Conservation (phyloP, 2,329 filamentous ascomycete genomes). For the Magnaporthiopsis rhizophila region DNA sequence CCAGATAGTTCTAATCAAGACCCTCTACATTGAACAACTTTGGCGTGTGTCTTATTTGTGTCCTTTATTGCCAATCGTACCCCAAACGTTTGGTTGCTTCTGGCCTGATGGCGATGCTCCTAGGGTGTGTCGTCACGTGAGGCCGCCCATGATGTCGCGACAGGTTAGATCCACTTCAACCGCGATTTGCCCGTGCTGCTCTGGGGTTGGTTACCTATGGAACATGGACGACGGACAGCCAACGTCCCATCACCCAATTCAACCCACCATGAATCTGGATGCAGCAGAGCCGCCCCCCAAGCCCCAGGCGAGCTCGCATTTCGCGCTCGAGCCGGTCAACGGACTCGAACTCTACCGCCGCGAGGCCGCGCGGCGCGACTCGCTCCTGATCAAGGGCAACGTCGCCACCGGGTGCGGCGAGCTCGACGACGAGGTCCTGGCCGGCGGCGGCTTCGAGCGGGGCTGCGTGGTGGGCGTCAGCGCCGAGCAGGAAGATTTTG, state of each 20-base stretch:
- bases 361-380: constrained; percentile 29
- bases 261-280: not conserved
- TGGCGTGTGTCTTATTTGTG: no score
- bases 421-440: constrained; percentile 39
- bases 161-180: not conserved
- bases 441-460: constrained; percentile 41
- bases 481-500: constrained; percentile 41
- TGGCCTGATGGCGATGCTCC: not conserved
- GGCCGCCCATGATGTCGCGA: not conserved
- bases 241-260: not conserved
- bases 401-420: constrained; percentile 37
- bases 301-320: constrained; percentile 40
- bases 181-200: no score
- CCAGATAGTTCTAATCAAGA: not conserved
- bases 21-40: not conserved
- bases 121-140: not conserved
- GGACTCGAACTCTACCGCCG: constrained; percentile 32
- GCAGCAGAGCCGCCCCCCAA: constrained; percentile 24
- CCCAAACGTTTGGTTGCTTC: not conserved
- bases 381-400: constrained; percentile 24
- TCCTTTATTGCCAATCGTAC: no score
- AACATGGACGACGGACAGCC: not conserved
- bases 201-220: no score
- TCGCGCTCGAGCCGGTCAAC: constrained; percentile 34
- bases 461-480: constrained; percentile 47